Percentiles rank a stretch among this genome's conserved stretches.
These are phyloP conservation scores for Wallemia mellicola DNA, from an alignment of 1,284 basidiomycete genomes.

Conservation along the genomic window DNA sequence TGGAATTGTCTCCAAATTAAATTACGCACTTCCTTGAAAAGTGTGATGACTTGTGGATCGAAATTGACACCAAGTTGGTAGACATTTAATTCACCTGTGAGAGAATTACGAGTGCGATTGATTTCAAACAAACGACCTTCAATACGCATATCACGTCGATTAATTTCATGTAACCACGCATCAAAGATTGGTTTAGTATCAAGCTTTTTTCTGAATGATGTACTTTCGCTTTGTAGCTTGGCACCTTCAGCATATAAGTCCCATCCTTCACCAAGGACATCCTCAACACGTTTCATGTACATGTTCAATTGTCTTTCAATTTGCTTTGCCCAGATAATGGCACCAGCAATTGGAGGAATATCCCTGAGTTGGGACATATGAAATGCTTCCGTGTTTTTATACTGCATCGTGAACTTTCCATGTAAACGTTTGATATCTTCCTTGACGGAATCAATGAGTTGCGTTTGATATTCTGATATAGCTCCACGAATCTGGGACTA, in stretches of 20 bases:
- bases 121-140: conserved; percentile 92
- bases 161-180: conserved; percentile 87
- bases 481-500: conserved; percentile 52
- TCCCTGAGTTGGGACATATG: conserved; percentile 97
- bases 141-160: conserved; percentile 64
- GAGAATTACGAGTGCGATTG: conserved; percentile 31
- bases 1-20: conserved; percentile 82
- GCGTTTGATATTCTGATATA: conserved; percentile 95
- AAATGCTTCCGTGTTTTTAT: conserved; percentile 76
- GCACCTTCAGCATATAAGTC: conserved; percentile 97
- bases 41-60: conserved; percentile 84
- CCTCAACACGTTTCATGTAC: conserved; percentile 98
- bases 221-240: conserved; percentile 68
- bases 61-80: conserved; percentile 85
- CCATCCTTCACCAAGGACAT: conserved; percentile 94
- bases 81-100: conserved; percentile 16
- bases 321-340: conserved; percentile 94
- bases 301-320: conserved; percentile 85
- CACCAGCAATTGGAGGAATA: conserved; percentile 79
- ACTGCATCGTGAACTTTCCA: conserved; percentile 88
- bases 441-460: conserved; percentile 88
- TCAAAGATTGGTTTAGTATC: conserved; percentile 81
- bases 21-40: conserved; percentile 95
- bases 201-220: conserved; percentile 79
- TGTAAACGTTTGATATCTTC: conserved; percentile 86